Conservation (phyloP, 78 protist species). For the Pigoraptor vietnamica region DNA sequence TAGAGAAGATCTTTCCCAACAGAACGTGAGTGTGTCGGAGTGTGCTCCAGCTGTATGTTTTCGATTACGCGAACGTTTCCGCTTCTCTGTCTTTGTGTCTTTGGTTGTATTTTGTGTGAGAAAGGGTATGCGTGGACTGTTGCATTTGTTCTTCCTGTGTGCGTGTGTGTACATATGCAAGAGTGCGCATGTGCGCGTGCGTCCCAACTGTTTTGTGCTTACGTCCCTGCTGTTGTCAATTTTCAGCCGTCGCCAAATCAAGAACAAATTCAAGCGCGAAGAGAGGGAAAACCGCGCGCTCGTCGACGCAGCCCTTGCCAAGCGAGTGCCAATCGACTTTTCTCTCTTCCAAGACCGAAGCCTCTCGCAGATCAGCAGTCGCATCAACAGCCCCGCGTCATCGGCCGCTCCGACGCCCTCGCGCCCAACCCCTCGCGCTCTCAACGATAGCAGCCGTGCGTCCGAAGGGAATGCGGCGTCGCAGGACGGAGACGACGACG, state of each 20-base stretch:
- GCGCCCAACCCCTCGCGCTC: background rate
- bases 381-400: background rate
- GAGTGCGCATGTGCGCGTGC: no score
- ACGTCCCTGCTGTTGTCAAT: no score
- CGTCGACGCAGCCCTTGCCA: background rate
- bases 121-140: background rate
- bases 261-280: background rate
- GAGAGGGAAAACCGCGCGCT: background rate
- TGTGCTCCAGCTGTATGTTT: no score
- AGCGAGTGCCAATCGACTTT: background rate
- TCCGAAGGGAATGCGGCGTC: no score
- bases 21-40: background rate
- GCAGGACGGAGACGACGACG: no score
- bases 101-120: background rate
- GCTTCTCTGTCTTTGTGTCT: background rate
- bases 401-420: background rate
- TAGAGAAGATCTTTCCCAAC: background rate
- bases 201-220: no score
- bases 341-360: background rate
- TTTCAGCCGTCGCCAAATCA: background rate
- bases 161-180: background rate
- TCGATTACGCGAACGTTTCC: no score
- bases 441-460: no score
- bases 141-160: background rate
- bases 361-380: background rate